Evolutionary conservation across 2,329 filamentous ascomycete genomes (phyloP).

Genomic region (Xylaria digitata): DNA sequence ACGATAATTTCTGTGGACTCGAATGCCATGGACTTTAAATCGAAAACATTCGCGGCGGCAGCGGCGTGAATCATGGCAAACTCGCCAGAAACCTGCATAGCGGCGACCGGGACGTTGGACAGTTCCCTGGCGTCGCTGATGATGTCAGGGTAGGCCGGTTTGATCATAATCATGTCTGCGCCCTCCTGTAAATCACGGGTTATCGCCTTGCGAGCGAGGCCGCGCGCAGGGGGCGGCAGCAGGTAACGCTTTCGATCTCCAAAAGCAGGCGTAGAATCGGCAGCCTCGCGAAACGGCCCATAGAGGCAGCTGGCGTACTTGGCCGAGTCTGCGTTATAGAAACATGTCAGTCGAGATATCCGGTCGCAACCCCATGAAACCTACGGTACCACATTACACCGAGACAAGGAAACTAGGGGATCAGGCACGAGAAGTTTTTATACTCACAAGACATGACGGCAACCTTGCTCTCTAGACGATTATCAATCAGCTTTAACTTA

Average conservation of each 20-base stretch:
- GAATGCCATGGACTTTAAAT: conserved; percentile 92
- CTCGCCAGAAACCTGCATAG: conserved; percentile 96
- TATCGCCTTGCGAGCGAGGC: conserved; percentile 92
- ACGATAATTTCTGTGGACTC: conserved; percentile 94
- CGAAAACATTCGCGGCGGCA: conserved; percentile 95
- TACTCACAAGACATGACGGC: conserved; percentile 87
- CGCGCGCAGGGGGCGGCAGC: conserved; percentile 88
- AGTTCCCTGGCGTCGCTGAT: conserved; percentile 97
- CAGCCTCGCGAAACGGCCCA: conserved; percentile 95
- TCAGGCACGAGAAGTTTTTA: too few species aligned
- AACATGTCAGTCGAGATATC: too few species aligned
- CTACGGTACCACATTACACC: too few species aligned
- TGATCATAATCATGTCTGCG: conserved; percentile 99
- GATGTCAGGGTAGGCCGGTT: conserved; percentile 96
- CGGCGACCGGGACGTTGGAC: conserved; percentile 88
- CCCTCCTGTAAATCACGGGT: conserved; percentile 89
- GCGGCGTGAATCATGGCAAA: conserved; percentile 97
- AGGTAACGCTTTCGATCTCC: conserved; percentile 97
- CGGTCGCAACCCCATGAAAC: too few species aligned
- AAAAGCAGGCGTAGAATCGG: conserved; percentile 90
- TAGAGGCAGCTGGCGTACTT: conserved; percentile 98
- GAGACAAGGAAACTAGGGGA: too few species aligned
- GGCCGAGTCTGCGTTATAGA: conserved; percentile 65
- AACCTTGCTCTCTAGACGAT: conserved; percentile 88
- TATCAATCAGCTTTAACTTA: conserved; percentile 96